A percentile compares a stretch with the other conserved stretches of the same genome.
Conservation (phyloP, 78 protist genomes). For the Dictyostelium firmibasis region DNA sequence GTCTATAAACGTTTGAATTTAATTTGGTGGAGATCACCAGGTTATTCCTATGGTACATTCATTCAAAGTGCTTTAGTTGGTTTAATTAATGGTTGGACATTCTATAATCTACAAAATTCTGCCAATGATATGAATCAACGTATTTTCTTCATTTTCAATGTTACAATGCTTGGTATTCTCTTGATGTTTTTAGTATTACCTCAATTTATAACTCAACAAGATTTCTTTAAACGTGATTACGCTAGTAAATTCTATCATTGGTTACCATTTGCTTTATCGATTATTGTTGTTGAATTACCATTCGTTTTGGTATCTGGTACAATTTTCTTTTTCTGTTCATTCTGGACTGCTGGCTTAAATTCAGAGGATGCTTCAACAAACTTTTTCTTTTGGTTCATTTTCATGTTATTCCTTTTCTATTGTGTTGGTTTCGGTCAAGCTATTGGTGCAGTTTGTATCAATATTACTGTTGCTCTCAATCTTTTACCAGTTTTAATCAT, state of each 20-base stretch:
- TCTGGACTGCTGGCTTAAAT: constrained; percentile 51
- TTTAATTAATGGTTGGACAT: constrained; percentile 26
- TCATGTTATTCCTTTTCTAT: not conserved
- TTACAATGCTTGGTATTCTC: constrained; percentile 23
- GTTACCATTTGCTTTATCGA: constrained; percentile 10
- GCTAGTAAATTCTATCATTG: constrained; percentile 51
- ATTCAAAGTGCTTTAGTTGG: constrained; percentile 26
- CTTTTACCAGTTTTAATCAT: not conserved
- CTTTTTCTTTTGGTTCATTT: constrained; percentile 43
- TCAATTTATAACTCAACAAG: constrained; percentile 25
- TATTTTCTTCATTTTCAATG: constrained; percentile 11
- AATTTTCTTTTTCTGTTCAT: constrained; percentile 20
- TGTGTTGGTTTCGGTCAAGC: constrained; percentile 50
- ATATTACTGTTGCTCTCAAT: not conserved
- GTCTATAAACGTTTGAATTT: constrained; percentile 71
- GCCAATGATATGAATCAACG: constrained; percentile 36
- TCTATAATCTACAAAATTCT: constrained; percentile 33
- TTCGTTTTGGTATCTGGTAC: constrained; percentile 23
- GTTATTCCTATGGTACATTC: constrained; percentile 17
- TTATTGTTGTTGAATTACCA: constrained; percentile 48
- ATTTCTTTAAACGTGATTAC: constrained; percentile 53
- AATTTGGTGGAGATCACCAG: constrained; percentile 61
- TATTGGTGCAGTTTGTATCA: constrained; percentile 25
- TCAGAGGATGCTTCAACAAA: not conserved
- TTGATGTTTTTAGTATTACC: constrained; percentile 42